phyloP scores from a whole-genome alignment of 331 rosid species.

The Malus hybrid region DNA sequence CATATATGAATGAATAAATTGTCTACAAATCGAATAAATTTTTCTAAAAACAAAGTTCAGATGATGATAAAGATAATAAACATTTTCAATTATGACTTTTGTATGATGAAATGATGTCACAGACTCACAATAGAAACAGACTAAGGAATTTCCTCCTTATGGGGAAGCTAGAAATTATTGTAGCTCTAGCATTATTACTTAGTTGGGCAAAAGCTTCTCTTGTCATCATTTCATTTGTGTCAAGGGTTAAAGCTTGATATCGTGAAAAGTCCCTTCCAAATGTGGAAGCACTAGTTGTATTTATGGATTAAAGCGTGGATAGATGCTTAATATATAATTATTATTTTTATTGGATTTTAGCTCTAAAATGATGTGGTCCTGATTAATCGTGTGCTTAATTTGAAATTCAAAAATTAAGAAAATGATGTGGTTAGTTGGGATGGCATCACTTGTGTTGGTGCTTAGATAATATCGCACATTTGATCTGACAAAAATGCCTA shows the following conservation, averaged over 20 bases:
- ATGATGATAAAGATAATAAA: no score
- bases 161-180: no score
- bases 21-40: no score
- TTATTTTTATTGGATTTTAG: neutral
- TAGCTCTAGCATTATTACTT: neutral
- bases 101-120: no score
- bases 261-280: neutral
- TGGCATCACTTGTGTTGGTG: neutral
- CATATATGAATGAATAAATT: no score
- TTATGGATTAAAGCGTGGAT: slow-evolving; percentile 19
- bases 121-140: no score
- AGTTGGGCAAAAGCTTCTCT: neutral
- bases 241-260: neutral
- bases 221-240: neutral
- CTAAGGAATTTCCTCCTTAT: no score
- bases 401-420: neutral
- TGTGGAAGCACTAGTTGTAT: slow-evolving; percentile 8
- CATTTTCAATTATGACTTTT: no score
- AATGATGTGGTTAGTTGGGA: neutral
- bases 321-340: neutral
- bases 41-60: no score
- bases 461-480: neutral
- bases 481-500: neutral
- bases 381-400: neutral
- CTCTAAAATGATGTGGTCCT: neutral